A percentile compares a stretch with the other conserved stretches of the same genome.
Evolutionary conservation across 352 stramenopile genomes (phyloP).

Genomic region (Phytophthora brassicae): DNA sequence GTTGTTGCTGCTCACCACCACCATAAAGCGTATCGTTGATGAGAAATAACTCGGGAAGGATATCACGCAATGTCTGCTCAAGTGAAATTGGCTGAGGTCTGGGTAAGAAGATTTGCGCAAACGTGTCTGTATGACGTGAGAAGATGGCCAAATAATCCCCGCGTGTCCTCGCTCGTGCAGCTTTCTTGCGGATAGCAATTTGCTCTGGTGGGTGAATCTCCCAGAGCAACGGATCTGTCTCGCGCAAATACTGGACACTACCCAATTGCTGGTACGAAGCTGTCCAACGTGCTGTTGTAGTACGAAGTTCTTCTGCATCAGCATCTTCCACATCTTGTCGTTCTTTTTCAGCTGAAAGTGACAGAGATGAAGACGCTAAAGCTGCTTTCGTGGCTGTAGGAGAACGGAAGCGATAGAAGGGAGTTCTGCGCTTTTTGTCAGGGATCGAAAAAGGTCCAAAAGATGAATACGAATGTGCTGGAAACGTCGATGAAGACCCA

Average conservation of each 20-base stretch:
- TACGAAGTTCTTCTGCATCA: constrained; percentile 38
- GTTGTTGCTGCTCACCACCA: constrained; percentile 50
- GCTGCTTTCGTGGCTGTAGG: constrained; percentile 38
- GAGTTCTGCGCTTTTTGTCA: constrained; percentile 34
- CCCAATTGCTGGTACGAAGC: constrained; percentile 63
- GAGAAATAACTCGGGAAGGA: constrained; percentile 71
- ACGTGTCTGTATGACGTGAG: constrained; percentile 57
- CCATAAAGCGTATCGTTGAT: constrained; percentile 83
- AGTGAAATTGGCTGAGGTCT: constrained; percentile 70
- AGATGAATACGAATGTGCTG: constrained; percentile 40
- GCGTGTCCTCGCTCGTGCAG: constrained; percentile 46
- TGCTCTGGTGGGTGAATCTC: constrained; percentile 83
- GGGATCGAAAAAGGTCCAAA: constrained; percentile 35
- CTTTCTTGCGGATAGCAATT: constrained; percentile 70
- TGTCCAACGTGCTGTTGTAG: constrained; percentile 18
- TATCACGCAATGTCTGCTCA: constrained; percentile 78
- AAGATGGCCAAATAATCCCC: constrained; percentile 73
- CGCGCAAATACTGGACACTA: constrained; percentile 78
- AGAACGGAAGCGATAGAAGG: constrained; percentile 68
- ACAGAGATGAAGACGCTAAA: constrained; percentile 32
- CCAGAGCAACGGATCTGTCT: constrained; percentile 80
- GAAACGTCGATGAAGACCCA: constrained; percentile 25
- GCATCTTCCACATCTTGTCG: constrained; percentile 27
- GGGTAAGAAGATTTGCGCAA: constrained; percentile 73
- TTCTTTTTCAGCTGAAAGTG: constrained; percentile 25